phyloP scores from a whole-genome alignment of 2,329 filamentous ascomycete species.

The Apiospora pterosperma region DNA sequence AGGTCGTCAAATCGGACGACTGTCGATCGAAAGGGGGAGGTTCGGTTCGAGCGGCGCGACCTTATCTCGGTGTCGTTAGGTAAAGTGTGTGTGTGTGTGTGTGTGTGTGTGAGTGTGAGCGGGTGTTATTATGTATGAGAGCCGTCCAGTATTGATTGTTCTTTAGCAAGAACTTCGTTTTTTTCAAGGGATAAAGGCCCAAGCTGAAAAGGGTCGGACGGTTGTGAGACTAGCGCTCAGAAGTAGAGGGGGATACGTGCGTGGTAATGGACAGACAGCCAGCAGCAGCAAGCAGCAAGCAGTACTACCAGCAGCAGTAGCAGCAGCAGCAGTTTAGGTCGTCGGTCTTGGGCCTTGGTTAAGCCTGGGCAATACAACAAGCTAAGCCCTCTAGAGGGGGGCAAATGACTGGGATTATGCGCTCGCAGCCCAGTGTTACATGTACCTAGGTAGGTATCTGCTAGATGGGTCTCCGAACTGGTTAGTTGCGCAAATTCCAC shows the following conservation, averaged over 20 bases:
- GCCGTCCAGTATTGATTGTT: background rate
- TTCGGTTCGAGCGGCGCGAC: background rate
- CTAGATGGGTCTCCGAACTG: background rate
- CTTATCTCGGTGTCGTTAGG: background rate
- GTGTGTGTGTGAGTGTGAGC: background rate
- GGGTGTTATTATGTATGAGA: background rate
- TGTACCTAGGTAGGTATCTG: no score
- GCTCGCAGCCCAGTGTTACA: background rate
- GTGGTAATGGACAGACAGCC: background rate
- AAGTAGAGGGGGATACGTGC: no score
- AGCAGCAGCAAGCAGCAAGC: no score
- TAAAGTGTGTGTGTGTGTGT: background rate
- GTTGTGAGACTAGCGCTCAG: background rate
- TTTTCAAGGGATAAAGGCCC: constrained; percentile 4
- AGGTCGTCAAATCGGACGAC: constrained; percentile 4
- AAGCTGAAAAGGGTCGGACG: constrained; percentile 3
- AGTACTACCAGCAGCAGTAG: no score
- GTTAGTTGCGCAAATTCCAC: background rate
- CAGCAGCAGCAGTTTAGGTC: background rate
- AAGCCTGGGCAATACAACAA: no score
- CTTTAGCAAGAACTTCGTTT: background rate
- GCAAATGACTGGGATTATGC: background rate
- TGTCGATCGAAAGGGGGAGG: constrained; percentile 5
- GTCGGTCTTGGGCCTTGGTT: background rate
- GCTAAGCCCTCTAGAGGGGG: background rate